Conservation (phyloP, 176 grass and related monocot species). For the Oryza brachyantha region DNA sequence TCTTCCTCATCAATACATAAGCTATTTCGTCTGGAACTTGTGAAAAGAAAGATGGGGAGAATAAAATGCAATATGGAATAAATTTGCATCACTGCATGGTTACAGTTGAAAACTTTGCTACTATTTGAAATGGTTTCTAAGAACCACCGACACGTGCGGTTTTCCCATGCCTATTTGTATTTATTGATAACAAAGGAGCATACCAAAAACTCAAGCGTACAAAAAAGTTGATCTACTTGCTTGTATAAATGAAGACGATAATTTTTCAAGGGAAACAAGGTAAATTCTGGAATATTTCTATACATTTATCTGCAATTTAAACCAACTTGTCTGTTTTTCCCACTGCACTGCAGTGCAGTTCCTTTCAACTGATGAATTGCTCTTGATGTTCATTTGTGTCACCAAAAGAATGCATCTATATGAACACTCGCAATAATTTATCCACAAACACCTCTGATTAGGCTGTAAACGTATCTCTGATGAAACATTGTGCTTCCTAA, state of each 20-base stretch:
- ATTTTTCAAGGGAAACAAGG: constrained; percentile 27
- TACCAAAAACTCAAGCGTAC: constrained; percentile 14
- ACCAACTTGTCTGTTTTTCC: neutral
- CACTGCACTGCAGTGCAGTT: neutral
- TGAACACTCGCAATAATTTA: constrained; percentile 5
- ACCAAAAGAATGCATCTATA: constrained; percentile 26
- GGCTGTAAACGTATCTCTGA: constrained; percentile 29
- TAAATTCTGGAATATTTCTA: constrained; percentile 37
- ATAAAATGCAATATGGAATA: constrained; percentile 13
- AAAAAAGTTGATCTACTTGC: constrained; percentile 28
- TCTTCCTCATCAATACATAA: constrained; percentile 24
- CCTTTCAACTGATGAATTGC: constrained; percentile 20
- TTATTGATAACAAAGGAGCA: constrained; percentile 38
- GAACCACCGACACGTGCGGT: constrained; percentile 22
- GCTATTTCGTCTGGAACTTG: constrained; percentile 1
- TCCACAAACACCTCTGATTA: constrained; percentile 15
- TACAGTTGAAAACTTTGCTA: neutral
- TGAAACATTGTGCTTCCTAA: constrained; percentile 30
- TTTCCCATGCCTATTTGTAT: constrained; percentile 22
- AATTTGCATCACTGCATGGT: neutral
- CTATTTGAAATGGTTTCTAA: constrained; percentile 14
- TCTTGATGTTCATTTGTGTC: constrained; percentile 33
- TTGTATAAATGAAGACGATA: constrained; percentile 36
- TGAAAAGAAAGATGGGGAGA: neutral
- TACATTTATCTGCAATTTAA: constrained; percentile 35